Evolutionary conservation across 169 alveolate species (phyloP), one percentile per base, ranked within the genome.

Genomic region (Plasmodium falciparum): DNA sequence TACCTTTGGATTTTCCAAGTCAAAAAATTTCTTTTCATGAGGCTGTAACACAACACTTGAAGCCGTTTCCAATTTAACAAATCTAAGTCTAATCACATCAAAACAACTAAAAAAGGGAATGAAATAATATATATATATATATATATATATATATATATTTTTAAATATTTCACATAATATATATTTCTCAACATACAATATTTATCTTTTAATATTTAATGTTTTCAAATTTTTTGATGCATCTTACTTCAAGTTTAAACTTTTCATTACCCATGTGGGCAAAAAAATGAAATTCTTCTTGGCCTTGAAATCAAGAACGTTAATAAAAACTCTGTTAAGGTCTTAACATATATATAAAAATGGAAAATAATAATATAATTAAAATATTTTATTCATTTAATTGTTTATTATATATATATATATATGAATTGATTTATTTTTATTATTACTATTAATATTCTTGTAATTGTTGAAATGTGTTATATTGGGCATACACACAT

Each of bases 241-340:
- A 20, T 2, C 50, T 20, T 65, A 78, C 89, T 66, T 59, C 5
- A 78, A 47, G 13, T 78, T 61, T 43, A 78, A 24, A 8, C 72
- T 43, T 54, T 78, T 67, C 89, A 78, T 78, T 24, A 78, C 11
- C 75, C 76, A 78, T 8, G 75, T 47, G 43, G 89, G 89, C 39
- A 78, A 20, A 66, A 78, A 78, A n/a, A 78, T 26, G 50, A 78
- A 78, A 39, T 78, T 78, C 52, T 78, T 78, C 33, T 78, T 78
- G 13, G 89, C 43, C 54, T 78, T 78, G 76, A 78, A 78, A 45
- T 78, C 89, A 5, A 78, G 59, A 13, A 78, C 89, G 26, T 78
- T 78, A 3, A 78, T 78, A 45, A 78, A 78, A 52, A 78, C 70
- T 49, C 89, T 78, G 65, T 65, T 76, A n/a, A 78, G 52, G 7